Conservation (phyloP, 2,329 filamentous ascomycete genomes). For the Mollisia scopiformis region DNA sequence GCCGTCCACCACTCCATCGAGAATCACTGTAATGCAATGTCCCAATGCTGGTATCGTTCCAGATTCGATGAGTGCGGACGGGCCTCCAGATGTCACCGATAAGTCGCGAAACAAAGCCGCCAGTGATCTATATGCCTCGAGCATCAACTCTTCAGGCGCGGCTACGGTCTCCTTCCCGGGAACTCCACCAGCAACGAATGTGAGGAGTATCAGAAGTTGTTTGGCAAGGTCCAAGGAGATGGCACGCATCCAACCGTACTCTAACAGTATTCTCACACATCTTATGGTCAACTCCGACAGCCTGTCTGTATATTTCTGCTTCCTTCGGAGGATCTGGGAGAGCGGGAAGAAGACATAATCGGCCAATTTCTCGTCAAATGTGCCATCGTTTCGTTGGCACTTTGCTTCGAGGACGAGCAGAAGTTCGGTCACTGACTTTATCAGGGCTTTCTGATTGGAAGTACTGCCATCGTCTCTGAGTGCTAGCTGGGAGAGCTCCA, state of each 20-base stretch:
- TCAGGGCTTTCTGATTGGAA: constrained; percentile 47
- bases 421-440: constrained; percentile 49
- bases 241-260: constrained; percentile 75
- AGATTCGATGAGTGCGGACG: constrained; percentile 54
- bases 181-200: constrained; percentile 76
- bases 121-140: constrained; percentile 73
- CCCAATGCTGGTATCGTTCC: constrained; percentile 77
- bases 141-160: constrained; percentile 72
- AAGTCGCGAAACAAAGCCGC: constrained; percentile 65
- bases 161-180: constrained; percentile 55
- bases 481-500: constrained; percentile 61
- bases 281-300: constrained; percentile 77
- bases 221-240: constrained; percentile 75
- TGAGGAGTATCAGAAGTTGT: constrained; percentile 83
- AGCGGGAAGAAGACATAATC: constrained; percentile 96
- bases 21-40: constrained; percentile 77
- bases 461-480: constrained; percentile 50
- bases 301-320: constrained; percentile 70
- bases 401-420: constrained; percentile 46
- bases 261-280: constrained; percentile 74
- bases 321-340: constrained; percentile 80
- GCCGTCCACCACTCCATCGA: constrained; percentile 72
- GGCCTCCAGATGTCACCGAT: constrained; percentile 50
- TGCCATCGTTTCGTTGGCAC: constrained; percentile 48
- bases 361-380: constrained; percentile 79